A percentile compares a stretch with the other conserved stretches of the same genome.
These are phyloP conservation scores for Meyerozyma carpophila DNA, from an alignment of 1,139 yeast species.

Conservation along the genomic window DNA sequence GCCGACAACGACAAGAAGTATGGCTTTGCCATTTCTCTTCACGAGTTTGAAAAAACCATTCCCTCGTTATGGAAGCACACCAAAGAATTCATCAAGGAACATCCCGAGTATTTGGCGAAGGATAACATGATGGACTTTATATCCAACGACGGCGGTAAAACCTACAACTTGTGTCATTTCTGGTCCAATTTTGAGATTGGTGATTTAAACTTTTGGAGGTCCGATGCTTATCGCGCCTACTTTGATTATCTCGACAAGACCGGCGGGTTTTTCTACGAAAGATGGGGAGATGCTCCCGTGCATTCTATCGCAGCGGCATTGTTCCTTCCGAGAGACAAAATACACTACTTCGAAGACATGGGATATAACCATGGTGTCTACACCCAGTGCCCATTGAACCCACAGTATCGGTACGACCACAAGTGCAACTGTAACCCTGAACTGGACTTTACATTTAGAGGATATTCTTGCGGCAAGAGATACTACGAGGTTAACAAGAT, in stretches of 20 bases:
- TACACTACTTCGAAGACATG: constrained; percentile 76
- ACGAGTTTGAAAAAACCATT: constrained; percentile 55
- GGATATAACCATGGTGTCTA: constrained; percentile 76
- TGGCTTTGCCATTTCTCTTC: constrained; percentile 64
- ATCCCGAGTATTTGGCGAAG: constrained; percentile 42
- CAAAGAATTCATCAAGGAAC: constrained; percentile 38
- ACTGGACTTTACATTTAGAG: constrained; percentile 48
- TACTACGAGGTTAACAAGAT: constrained; percentile 41
- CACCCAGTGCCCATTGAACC: constrained; percentile 51
- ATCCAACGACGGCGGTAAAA: constrained; percentile 55
- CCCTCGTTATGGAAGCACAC: constrained; percentile 56
- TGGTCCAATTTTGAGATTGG: constrained; percentile 94
- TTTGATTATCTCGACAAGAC: constrained; percentile 67
- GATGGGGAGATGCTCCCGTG: constrained; percentile 97
- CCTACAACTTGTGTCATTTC: constrained; percentile 80
- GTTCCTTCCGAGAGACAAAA: constrained; percentile 55
- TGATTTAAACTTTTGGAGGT: constrained; percentile 70
- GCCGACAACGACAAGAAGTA: constrained; percentile 51
- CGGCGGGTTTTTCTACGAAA: constrained; percentile 88
- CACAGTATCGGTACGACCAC: constrained; percentile 35
- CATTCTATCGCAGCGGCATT: constrained; percentile 81
- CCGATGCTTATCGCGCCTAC: constrained; percentile 58
- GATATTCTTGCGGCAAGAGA: constrained; percentile 49
- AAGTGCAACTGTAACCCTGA: constrained; percentile 49
- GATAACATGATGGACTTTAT: constrained; percentile 48